phyloP scores from a whole-genome alignment of 192 early-diverging fungal species.

The Gigaspora rosea region DNA sequence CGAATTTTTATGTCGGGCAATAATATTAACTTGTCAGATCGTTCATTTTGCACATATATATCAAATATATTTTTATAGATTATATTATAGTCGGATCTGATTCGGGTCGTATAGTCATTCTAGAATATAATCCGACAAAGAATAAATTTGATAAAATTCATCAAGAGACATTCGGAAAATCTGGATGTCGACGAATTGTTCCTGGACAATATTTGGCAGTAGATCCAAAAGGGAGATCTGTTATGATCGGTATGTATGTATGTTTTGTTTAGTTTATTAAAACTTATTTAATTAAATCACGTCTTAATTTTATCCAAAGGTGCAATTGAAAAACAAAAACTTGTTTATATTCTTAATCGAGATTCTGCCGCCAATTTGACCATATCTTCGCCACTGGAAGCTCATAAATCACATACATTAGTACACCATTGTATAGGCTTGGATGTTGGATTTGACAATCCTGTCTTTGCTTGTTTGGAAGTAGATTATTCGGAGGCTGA shows the following conservation, averaged over 20 bases:
- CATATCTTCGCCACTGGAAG: constrained; percentile 95
- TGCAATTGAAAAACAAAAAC: constrained; percentile 90
- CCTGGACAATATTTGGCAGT: constrained; percentile 95
- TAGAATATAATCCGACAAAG: constrained; percentile 81
- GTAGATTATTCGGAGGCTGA: constrained; percentile 82
- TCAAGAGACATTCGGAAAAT: constrained; percentile 93
- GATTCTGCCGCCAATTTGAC: constrained; percentile 79
- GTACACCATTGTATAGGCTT: constrained; percentile 82
- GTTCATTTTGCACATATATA: too few relatives aligned
- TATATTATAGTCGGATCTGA: constrained; percentile 90
- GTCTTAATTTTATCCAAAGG: constrained; percentile 35
- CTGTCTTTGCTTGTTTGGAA: constrained; percentile 94
- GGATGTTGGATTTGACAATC: constrained; percentile 99
- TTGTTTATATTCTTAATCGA: constrained; percentile 96
- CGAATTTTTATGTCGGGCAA: background rate
- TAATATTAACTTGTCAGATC: background rate
- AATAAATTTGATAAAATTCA: constrained; percentile 82
- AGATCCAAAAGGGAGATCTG: constrained; percentile 95
- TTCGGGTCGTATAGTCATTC: constrained; percentile 83
- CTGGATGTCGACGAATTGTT: constrained; percentile 83
- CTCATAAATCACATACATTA: constrained; percentile 78
- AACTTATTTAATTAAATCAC: background rate
- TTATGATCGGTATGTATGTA: constrained; percentile 71
- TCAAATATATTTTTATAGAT: constrained; percentile 55
- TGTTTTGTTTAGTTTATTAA: constrained; percentile 23